A percentile compares a stretch with the other conserved stretches of the same genome.
These are phyloP conservation scores for Saccharum officinarum DNA, from an alignment of 176 grass and related monocot genomes.

Conservation along the genomic window DNA sequence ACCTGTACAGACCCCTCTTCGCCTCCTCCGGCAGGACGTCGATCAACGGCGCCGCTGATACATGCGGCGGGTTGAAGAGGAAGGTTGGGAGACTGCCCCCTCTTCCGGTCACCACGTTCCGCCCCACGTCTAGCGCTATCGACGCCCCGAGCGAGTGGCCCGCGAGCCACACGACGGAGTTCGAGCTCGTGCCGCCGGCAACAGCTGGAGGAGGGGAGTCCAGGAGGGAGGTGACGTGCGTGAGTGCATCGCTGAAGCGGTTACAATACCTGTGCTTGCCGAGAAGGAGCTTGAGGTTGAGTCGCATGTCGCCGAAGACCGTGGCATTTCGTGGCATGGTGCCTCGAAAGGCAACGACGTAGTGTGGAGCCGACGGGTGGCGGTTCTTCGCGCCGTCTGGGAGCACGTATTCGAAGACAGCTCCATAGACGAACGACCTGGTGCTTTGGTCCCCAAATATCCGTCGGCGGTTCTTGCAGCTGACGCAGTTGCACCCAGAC, in stretches of 20 bases:
- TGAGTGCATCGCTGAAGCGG: background rate
- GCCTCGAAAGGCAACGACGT: slow-evolving; percentile 7
- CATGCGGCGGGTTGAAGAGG: slow-evolving; percentile 29
- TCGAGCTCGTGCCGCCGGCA: too few species aligned
- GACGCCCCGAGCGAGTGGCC: slow-evolving; percentile 38
- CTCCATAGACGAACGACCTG: too few species aligned
- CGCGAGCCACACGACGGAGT: too few species aligned
- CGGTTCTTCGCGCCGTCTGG: too few species aligned
- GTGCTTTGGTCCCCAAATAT: fast-evolving
- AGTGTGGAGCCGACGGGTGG: slow-evolving; percentile 10
- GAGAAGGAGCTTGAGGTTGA: background rate
- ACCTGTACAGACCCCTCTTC: background rate
- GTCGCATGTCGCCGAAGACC: background rate
- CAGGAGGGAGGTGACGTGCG: too few species aligned
- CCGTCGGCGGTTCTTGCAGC: too few species aligned
- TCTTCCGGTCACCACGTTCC: background rate
- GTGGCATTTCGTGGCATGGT: background rate
- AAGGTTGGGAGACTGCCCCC: background rate
- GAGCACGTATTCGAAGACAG: background rate
- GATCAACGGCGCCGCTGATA: background rate
- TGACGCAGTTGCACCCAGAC: too few species aligned
- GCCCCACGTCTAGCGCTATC: slow-evolving; percentile 28
- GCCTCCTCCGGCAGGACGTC: background rate
- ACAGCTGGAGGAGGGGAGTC: too few species aligned
- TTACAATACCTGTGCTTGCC: background rate